Percentiles rank a stretch among this genome's conserved stretches.
Conservation (phyloP, 257 asterid genomes). For the Cruciata laevipes region DNA sequence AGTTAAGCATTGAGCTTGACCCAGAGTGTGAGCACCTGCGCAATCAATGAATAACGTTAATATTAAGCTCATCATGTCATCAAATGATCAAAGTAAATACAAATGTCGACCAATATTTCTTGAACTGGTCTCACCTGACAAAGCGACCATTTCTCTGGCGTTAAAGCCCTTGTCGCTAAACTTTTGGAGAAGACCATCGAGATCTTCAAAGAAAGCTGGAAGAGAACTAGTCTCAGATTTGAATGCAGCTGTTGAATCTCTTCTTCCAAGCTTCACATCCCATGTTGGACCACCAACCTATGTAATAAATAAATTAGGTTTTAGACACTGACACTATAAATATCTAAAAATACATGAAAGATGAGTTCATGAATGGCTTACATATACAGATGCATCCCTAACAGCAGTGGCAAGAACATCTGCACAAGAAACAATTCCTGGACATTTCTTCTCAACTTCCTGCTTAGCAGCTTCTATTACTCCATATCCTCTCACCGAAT, state of each 20-base stretch:
- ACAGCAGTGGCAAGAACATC: conserved; percentile 1
- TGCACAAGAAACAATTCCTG: background rate
- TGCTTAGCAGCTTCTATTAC: background rate
- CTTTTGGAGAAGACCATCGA: background rate
- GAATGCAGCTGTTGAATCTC: background rate
- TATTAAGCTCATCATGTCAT: no score
- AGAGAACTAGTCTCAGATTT: background rate
- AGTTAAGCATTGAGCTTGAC: background rate
- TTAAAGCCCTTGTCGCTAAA: conserved; percentile 16
- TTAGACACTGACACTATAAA: no score
- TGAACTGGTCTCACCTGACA: conserved; percentile 21
- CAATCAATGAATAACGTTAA: background rate
- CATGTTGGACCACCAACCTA: conserved; percentile 6
- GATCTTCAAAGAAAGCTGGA: conserved; percentile 17
- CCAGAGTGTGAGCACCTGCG: background rate
- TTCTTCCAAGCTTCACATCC: background rate
- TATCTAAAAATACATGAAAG: no score
- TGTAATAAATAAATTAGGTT: no score
- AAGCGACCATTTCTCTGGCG: conserved; percentile 27
- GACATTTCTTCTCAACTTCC: conserved; percentile 1
- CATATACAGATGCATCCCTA: background rate
- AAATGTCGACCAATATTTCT: no score
- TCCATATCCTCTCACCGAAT: background rate
- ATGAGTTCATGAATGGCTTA: background rate
- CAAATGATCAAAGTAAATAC: no score